A percentile compares a stretch with the other conserved stretches of the same genome.
These are phyloP conservation scores for Fusarium cicatricum DNA, from an alignment of 2,329 filamentous ascomycete species.

Conservation along the genomic window DNA sequence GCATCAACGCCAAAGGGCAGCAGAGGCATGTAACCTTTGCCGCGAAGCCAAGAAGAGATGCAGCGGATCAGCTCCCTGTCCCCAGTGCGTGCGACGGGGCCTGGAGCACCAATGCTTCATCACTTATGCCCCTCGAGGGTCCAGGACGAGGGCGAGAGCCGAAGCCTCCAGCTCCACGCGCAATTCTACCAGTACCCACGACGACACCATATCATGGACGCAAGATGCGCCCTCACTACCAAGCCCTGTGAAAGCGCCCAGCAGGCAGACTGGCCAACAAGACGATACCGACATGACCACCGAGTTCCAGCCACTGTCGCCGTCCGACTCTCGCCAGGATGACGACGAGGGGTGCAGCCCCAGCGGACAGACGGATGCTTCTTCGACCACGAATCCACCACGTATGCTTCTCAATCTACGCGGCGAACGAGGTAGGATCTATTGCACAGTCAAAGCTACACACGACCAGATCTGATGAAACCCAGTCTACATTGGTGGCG, in stretches of 20 bases:
- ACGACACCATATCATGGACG: neutral
- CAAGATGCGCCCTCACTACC: neutral
- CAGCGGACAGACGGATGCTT: conserved; percentile 19
- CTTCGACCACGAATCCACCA: conserved; percentile 29
- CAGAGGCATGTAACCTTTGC: conserved; percentile 58
- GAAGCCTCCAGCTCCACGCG: too few relatives aligned
- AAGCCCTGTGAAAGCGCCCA: conserved; percentile 1
- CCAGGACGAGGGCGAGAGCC: conserved; percentile 29
- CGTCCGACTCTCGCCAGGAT: conserved; percentile 43
- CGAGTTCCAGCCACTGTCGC: conserved; percentile 40
- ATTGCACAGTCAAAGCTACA: neutral
- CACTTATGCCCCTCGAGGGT: conserved; percentile 45
- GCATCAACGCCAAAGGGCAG: conserved; percentile 57
- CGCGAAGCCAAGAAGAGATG: conserved; percentile 61
- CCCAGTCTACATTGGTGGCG: conserved; percentile 59
- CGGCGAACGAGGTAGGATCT: conserved; percentile 57
- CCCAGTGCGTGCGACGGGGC: conserved; percentile 55
- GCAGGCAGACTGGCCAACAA: conserved; percentile 4
- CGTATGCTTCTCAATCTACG: conserved; percentile 61
- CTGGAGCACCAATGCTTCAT: conserved; percentile 50
- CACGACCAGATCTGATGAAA: neutral
- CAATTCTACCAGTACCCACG: too few relatives aligned
- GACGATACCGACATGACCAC: conserved; percentile 13
- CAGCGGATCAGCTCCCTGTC: conserved; percentile 57
- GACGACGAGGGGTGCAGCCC: conserved; percentile 23